A percentile compares a stretch with the other conserved stretches of the same genome.
Evolutionary conservation across 352 stramenopile species (phyloP).

Genomic region (Pythium aquatile): DNA sequence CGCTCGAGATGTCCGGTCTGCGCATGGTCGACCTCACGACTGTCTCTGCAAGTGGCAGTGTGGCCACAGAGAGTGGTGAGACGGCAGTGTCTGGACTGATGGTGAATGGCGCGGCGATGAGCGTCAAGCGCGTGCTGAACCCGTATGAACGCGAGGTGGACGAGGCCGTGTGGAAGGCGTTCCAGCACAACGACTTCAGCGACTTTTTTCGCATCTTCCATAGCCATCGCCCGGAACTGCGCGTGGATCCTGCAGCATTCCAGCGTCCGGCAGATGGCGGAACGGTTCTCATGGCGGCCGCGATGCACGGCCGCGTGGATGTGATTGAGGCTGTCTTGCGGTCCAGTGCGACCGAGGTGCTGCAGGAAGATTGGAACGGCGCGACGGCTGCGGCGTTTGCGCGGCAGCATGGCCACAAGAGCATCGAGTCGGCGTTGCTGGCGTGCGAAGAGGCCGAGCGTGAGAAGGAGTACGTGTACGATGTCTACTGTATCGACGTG

Average conservation of each 20-base stretch:
- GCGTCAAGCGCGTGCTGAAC: constrained; percentile 72
- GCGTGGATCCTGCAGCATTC: constrained; percentile 47
- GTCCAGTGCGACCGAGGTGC: constrained; percentile 42
- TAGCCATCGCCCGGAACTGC: constrained; percentile 38
- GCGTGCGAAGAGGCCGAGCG: constrained; percentile 73
- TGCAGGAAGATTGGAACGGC: constrained; percentile 65
- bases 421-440: constrained; percentile 58
- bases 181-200: constrained; percentile 80
- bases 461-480: constrained; percentile 84
- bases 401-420: constrained; percentile 45
- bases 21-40: constrained; percentile 63
- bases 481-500: constrained; percentile 84
- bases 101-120: constrained; percentile 54
- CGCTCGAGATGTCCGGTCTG: constrained; percentile 54
- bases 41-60: constrained; percentile 11
- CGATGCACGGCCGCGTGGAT: constrained; percentile 68
- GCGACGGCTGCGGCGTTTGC: constrained; percentile 59
- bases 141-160: constrained; percentile 74
- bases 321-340: constrained; percentile 74
- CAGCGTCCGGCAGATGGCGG: constrained; percentile 73
- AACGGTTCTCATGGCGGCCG: constrained; percentile 75
- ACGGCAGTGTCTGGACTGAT: constrained; percentile 23
- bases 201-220: constrained; percentile 70
- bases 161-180: constrained; percentile 77
- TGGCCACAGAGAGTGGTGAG: not conserved